Percentiles rank a stretch among this genome's conserved stretches.
These are phyloP conservation scores for Tranzscheliella williamsii DNA, from an alignment of 1,284 basidiomycete species.

Conservation along the genomic window DNA sequence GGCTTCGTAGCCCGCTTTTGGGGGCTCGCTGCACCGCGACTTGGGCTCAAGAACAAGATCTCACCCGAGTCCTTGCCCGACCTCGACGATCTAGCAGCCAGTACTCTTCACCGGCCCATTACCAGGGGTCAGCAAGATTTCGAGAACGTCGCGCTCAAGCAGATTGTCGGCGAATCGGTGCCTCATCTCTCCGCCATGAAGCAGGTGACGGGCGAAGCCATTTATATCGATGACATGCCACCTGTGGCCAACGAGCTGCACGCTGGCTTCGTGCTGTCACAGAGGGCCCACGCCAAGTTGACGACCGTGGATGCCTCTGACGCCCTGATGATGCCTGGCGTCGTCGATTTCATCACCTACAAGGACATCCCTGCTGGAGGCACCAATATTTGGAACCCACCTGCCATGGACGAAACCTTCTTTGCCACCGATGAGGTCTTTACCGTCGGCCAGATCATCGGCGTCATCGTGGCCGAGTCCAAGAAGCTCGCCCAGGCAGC, in stretches of 20 bases:
- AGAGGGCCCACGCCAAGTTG: slow-evolving; percentile 59
- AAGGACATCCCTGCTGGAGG: slow-evolving; percentile 56
- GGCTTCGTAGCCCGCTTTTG: slow-evolving; percentile 62
- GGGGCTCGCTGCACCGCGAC: slow-evolving; percentile 40
- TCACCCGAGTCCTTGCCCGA: slow-evolving; percentile 12
- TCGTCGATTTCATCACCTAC: slow-evolving; percentile 54
- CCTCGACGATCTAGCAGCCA: slow-evolving; percentile 38
- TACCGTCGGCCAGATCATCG: slow-evolving; percentile 59
- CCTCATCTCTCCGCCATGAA: slow-evolving; percentile 60
- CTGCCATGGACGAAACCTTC: slow-evolving; percentile 60
- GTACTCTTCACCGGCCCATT: slow-evolving; percentile 28
- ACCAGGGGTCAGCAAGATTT: slow-evolving; percentile 45
- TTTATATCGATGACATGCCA: slow-evolving; percentile 61
- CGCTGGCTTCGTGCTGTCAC: slow-evolving; percentile 58
- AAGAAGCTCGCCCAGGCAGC: slow-evolving; percentile 61
- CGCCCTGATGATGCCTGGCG: slow-evolving; percentile 58
- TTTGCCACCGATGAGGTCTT: slow-evolving; percentile 60
- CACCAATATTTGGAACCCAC: slow-evolving; percentile 59
- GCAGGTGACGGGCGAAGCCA: slow-evolving; percentile 61
- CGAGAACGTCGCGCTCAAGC: slow-evolving; percentile 44
- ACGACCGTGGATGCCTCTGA: slow-evolving; percentile 50
- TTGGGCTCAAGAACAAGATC: slow-evolving; percentile 19
- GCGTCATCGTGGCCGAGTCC: slow-evolving; percentile 57
- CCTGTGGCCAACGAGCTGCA: slow-evolving; percentile 55
- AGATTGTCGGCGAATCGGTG: slow-evolving; percentile 47